Percentiles rank a stretch among this genome's conserved stretches.
Evolutionary conservation across 73 alveolate genomes (phyloP).

Genomic region (Stentor roeselii): DNA sequence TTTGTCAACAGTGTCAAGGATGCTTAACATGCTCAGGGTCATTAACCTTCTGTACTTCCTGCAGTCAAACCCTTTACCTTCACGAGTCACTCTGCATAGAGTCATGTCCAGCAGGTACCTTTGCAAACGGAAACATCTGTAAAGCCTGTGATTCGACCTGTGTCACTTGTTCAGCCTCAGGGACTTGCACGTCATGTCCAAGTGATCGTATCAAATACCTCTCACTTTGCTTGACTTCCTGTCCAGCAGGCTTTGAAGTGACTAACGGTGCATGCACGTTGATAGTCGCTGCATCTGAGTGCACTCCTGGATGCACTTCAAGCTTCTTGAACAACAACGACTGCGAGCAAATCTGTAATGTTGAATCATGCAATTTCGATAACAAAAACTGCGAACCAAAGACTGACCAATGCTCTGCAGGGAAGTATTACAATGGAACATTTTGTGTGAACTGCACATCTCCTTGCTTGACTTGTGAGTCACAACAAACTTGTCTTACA

Average conservation of each 20-base stretch:
- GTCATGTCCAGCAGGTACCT: neutral
- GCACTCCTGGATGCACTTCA: conserved; percentile 29
- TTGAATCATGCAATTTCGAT: conserved; percentile 11
- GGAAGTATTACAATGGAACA: conserved; percentile 9
- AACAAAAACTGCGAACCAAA: conserved; percentile 4
- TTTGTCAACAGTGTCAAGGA: neutral
- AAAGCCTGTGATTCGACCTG: conserved; percentile 18
- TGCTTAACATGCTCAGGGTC: neutral
- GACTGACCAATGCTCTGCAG: conserved; percentile 20
- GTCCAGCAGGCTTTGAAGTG: conserved; percentile 6
- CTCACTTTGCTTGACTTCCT: conserved; percentile 1
- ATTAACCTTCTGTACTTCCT: neutral
- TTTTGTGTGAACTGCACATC: conserved; percentile 14
- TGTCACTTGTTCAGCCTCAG: neutral
- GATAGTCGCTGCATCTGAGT: neutral
- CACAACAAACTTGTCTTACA: conserved; percentile 31
- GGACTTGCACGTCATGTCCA: conserved; percentile 3
- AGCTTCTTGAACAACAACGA: neutral
- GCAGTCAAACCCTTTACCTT: neutral
- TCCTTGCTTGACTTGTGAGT: conserved; percentile 32
- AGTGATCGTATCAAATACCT: neutral
- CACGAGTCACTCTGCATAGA: neutral
- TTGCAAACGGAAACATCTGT: conserved; percentile 28
- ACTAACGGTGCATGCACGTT: conserved; percentile 1
- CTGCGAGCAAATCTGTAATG: conserved; percentile 12